Base-by-base conservation (phyloP, 192 early-diverging fungal species). In the Mortierella antarctica region DNA sequence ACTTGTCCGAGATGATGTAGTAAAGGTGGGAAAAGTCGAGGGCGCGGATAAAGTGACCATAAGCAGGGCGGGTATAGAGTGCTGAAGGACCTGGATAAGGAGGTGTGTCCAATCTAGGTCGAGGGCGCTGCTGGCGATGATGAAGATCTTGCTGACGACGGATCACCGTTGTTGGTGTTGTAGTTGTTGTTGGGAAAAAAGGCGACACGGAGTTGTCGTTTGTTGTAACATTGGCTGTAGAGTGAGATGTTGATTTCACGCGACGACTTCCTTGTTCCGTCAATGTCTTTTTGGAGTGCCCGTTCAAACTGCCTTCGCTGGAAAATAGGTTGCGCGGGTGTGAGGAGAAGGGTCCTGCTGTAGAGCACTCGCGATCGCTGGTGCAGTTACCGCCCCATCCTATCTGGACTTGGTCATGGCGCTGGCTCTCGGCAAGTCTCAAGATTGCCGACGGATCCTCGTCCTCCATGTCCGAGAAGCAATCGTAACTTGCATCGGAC, bases 1-100 rank as follows among this genome's bases (percentile, higher is more conserved):
- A 70, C 5, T 21, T 18, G 56, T 83, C 82, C 10, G 74, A 78
- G 67, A 83, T 41, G 39, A 83, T 79, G 57, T 83, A 79, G 62
- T 83, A 68, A 7, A 83, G 64, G 12, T 62, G 18, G 0, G 74
- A 72, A 46, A 83, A 83, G 65, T 83, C 62, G 6, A 83, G 66
- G 2, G 40, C 50, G 7, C 62, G 64, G 54, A 83, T 65, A 8
- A 73, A 31, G 0, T 8, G 2, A 23, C 75, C 65, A 9, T 83
- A 83, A 18, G 23, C 20, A 15, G 58, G 57, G 17, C 6, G 63
- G 7, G 44, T 7, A 42, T 10, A 62, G 1, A 15, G 45, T 31
- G 31, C 31, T 31, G 31, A 31, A 31, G 31, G 31, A 31, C 31
- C 31, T 31, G 31, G 31, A 31, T 31, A 31, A 31, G 31, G 31